A percentile compares a stretch with the other conserved stretches of the same genome.
These are phyloP conservation scores for Pisolithus tinctorius DNA, from an alignment of 768 basidiomycete genomes.

Conservation along the genomic window DNA sequence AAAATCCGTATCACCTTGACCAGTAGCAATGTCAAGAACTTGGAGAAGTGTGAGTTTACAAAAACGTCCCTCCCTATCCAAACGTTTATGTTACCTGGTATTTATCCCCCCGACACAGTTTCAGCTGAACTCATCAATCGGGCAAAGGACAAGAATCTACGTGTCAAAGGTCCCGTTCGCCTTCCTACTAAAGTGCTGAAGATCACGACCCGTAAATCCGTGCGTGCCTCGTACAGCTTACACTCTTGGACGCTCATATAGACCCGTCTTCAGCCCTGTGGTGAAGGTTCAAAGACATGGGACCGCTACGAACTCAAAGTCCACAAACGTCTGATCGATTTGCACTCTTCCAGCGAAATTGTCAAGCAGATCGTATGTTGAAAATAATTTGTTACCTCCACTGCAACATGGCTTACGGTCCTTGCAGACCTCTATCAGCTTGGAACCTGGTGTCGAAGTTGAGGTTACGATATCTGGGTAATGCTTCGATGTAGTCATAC, in stretches of 20 bases:
- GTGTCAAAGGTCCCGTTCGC: conserved; percentile 97
- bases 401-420: conserved; percentile 3
- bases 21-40: conserved; percentile 93
- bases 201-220: conserved; percentile 99
- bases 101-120: conserved; percentile 44
- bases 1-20: conserved; percentile 99
- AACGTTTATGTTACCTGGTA: neutral
- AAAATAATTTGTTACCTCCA: neutral
- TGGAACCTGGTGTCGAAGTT: conserved; percentile 99
- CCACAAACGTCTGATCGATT: conserved; percentile 98
- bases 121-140: conserved; percentile 94
- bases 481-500: conserved; percentile 6
- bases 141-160: conserved; percentile 99
- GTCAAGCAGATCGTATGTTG: conserved; percentile 97
- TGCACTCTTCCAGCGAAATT: conserved; percentile 97
- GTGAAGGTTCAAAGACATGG: conserved; percentile 99
- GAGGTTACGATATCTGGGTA: conserved; percentile 92
- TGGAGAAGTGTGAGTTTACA: conserved; percentile 83
- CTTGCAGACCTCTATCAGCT: conserved; percentile 87
- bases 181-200: conserved; percentile 98
- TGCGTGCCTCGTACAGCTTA: conserved; percentile 32
- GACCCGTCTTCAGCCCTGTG: conserved; percentile 67
- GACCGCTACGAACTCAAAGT: conserved; percentile 99
- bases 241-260: neutral
- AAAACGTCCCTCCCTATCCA: neutral